Evolutionary conservation across 768 basidiomycete species (phyloP), one percentile per base, ranked within the genome.

Genomic region (Polyporus arcularius): DNA sequence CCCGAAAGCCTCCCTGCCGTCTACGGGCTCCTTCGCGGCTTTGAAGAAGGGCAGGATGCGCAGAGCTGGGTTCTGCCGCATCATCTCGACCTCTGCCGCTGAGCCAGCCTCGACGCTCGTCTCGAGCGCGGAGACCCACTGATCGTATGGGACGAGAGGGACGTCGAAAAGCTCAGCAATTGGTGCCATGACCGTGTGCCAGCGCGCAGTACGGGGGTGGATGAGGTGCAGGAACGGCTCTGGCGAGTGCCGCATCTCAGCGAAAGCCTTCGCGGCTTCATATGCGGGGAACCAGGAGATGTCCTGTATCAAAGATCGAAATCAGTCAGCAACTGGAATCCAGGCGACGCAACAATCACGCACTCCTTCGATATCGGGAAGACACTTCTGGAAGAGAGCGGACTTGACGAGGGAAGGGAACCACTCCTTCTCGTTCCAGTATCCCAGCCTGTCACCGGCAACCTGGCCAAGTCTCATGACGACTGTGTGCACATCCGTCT

Each of bases 401-500:
- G 18, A 80, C 50, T 65, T 55, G 32, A 67, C 72, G 6, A 82
- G 65, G 35, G 75, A 71, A 26, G 82, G 81, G 40, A 82, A 62
- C 82, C 82, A 83, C 53, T 82, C 79, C 0, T 70, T 76, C 3
- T 73, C 70, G 3, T 75, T 74, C 81, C 82, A 82, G 1, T 74
- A 72, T n/a, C 81, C 81, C 15, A 71, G 72, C 1, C 68, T 67
- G 28, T 78, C 78, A 18, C 80, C 81, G 26, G 68, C 70, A 7
- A 82, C 69, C 51, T 84, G 82, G 0, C 80, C 82, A 9, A 82
- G 74, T 1, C 83, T 70, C 18, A 82, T 67, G 4, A 75, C 75
- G 0, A 75, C 68, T 0, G 68, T 70, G 6, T 71, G 72, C 6
- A 82, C 57, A 4, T 75, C 71, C 8, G 79, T 78, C 51, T 71